A percentile compares a stretch with the other conserved stretches of the same genome.
Conservation (phyloP, 2,329 filamentous ascomycete genomes). For the Fusarium equiseti region DNA sequence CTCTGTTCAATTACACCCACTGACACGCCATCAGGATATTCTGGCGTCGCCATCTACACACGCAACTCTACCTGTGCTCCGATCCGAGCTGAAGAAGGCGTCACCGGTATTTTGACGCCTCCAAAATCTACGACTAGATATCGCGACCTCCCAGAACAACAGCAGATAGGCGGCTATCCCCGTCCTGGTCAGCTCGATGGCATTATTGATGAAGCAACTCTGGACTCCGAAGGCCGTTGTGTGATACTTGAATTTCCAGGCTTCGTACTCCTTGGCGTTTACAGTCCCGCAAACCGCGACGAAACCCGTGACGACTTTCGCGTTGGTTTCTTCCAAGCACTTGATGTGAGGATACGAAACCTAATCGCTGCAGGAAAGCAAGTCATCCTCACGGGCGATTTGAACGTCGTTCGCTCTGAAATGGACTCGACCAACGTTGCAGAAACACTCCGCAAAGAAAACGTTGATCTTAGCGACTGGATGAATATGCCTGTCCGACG, state of each 20-base stretch:
- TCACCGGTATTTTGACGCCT: conserved; percentile 82
- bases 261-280: conserved; percentile 92
- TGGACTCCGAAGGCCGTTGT: conserved; percentile 93
- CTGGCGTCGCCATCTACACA: conserved; percentile 95
- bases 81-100: conserved; percentile 92
- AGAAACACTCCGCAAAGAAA: conserved; percentile 78
- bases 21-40: conserved; percentile 75
- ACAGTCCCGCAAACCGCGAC: conserved; percentile 90
- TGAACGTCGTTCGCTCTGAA: conserved; percentile 80
- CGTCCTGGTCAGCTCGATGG: conserved; percentile 73
- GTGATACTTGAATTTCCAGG: conserved; percentile 93
- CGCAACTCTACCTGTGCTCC: conserved; percentile 87
- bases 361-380: conserved; percentile 83
- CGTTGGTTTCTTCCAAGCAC: conserved; percentile 79
- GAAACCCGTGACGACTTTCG: conserved; percentile 87
- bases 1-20: neutral
- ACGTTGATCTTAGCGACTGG: conserved; percentile 77
- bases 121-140: conserved; percentile 79
- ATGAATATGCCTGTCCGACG: conserved; percentile 77
- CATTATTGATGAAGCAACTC: conserved; percentile 73
- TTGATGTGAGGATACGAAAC: conserved; percentile 89
- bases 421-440: conserved; percentile 81
- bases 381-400: conserved; percentile 86
- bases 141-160: conserved; percentile 76
- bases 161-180: conserved; percentile 92